phyloP scores from a whole-genome alignment of 805 yeast species.

The Metschnikowia corniflorae region DNA sequence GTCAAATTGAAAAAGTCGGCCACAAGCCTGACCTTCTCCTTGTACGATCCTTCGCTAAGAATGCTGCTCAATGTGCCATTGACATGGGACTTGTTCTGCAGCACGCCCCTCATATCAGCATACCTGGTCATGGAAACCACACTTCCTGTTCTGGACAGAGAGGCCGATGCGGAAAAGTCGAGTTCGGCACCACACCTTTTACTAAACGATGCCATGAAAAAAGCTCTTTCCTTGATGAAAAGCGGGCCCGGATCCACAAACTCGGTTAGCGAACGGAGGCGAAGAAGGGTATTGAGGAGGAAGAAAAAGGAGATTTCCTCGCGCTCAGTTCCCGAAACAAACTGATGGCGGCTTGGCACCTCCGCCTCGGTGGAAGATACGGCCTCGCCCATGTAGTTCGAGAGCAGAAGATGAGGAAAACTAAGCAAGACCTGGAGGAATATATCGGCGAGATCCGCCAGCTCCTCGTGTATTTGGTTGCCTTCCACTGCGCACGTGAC shows the following conservation, averaged over 20 bases:
- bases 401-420: constrained; percentile 15
- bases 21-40: constrained; percentile 16
- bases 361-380: background rate
- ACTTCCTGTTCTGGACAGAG: constrained; percentile 16
- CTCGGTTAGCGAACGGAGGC: constrained; percentile 6
- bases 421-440: constrained; percentile 13
- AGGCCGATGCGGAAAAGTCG: constrained; percentile 16
- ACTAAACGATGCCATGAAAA: constrained; percentile 11
- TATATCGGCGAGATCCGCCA: constrained; percentile 12
- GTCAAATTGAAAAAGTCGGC: constrained; percentile 11
- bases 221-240: constrained; percentile 9
- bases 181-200: constrained; percentile 15
- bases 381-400: constrained; percentile 9
- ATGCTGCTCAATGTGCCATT: constrained; percentile 12
- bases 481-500: constrained; percentile 10
- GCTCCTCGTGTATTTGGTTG: constrained; percentile 6
- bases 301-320: constrained; percentile 18
- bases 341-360: background rate
- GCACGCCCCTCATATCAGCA: background rate
- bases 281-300: constrained; percentile 12
- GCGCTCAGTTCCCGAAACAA: constrained; percentile 11
- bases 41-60: constrained; percentile 16
- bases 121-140: constrained; percentile 12
- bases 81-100: background rate
- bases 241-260: constrained; percentile 8